These are phyloP conservation scores for Botrytis elliptica DNA, from an alignment of 2,329 filamentous ascomycete species.

Conservation along the genomic window DNA sequence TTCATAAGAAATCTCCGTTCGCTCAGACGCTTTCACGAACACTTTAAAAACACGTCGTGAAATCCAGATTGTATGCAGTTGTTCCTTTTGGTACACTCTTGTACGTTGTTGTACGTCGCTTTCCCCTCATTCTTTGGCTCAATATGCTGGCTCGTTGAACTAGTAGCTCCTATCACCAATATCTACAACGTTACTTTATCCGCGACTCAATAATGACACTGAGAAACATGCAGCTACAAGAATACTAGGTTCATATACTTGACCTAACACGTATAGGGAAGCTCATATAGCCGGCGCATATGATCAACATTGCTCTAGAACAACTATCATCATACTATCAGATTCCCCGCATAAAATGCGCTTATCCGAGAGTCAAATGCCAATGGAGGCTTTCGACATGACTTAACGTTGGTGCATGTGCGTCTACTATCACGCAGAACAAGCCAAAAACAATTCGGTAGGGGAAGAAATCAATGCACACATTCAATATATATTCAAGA, in stretches of 20 bases:
- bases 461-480: constrained; percentile 17
- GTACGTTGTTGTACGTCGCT: neutral
- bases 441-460: neutral
- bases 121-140: neutral
- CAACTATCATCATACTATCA: constrained; percentile 11
- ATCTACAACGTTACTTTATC: constrained; percentile 17
- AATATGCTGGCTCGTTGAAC: neutral
- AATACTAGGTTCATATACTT: constrained; percentile 1
- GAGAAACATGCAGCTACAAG: constrained; percentile 13
- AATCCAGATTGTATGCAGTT: neutral
- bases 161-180: constrained; percentile 5
- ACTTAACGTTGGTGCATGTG: constrained; percentile 14
- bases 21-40: neutral
- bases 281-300: constrained; percentile 19
- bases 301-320: constrained; percentile 21
- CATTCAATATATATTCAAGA: constrained; percentile 8
- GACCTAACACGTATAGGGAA: constrained; percentile 18
- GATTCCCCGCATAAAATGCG: constrained; percentile 6
- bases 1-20: constrained; percentile 12
- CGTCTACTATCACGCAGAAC: constrained; percentile 11
- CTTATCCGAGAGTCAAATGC: constrained; percentile 14
- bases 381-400: constrained; percentile 6
- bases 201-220: neutral
- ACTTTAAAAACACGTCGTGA: neutral
- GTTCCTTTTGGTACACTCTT: neutral